Percentiles rank a stretch among this genome's conserved stretches.
Conservation (phyloP, 176 grass and related monocot genomes). For the Metroxylon sagu region DNA sequence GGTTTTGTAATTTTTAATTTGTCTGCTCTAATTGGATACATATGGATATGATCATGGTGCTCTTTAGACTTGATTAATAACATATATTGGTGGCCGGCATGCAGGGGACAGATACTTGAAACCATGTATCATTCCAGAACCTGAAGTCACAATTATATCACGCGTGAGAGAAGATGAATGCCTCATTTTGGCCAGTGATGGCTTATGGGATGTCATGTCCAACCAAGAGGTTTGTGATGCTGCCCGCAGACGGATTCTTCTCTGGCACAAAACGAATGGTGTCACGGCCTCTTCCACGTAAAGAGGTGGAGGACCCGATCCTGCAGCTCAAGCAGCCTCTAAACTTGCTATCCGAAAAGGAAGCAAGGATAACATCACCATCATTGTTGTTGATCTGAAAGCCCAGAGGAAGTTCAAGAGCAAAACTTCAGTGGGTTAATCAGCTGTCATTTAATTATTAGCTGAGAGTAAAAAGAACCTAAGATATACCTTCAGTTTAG, state of each 20-base stretch:
- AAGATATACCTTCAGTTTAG: background rate
- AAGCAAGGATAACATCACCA: constrained; percentile 16
- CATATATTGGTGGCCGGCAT: background rate
- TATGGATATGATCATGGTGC: too few relatives aligned
- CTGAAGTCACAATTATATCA: background rate
- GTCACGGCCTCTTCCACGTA: background rate
- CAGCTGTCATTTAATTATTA: constrained; percentile 4
- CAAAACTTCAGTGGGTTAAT: background rate
- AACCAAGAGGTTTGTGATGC: constrained; percentile 5
- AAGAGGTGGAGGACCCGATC: constrained; percentile 3
- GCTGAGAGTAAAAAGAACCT: background rate
- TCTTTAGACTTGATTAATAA: too few relatives aligned
- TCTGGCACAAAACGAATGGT: constrained; percentile 6
- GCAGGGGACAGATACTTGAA: constrained; percentile 3
- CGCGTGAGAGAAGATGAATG: constrained; percentile 2
- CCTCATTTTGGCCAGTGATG: constrained; percentile 2
- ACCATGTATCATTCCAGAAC: constrained; percentile 5
- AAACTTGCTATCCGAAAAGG: constrained; percentile 15
- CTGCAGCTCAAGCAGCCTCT: constrained; percentile 10
- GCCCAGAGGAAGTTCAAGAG: constrained; percentile 11
- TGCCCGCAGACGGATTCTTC: background rate
- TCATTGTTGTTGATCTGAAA: constrained; percentile 13
- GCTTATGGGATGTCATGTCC: constrained; percentile 6
- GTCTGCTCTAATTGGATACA: too few relatives aligned
- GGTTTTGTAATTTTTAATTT: too few relatives aligned